phyloP scores from a whole-genome alignment of 2,329 filamentous ascomycete species.

The Chaetomium strumarium region DNA sequence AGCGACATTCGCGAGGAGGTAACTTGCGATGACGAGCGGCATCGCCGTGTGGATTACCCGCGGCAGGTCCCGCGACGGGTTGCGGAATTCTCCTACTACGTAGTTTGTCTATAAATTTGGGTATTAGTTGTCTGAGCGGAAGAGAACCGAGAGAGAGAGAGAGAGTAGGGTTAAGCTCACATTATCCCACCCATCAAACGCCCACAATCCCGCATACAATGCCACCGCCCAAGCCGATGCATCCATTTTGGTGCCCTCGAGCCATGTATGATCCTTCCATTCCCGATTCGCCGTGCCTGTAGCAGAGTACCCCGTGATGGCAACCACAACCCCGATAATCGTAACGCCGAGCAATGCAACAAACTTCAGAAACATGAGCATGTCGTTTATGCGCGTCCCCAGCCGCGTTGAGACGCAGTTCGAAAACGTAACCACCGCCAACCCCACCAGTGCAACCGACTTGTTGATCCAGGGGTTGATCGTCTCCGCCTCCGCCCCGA shows the following conservation, averaged over 20 bases:
- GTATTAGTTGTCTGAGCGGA: slow-evolving; percentile 23
- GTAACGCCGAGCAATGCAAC: slow-evolving; percentile 82
- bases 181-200: slow-evolving; percentile 98
- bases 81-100: slow-evolving; percentile 93
- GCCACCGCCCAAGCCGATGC: slow-evolving; percentile 88
- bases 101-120: slow-evolving; percentile 70
- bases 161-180: slow-evolving; percentile 45
- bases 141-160: neutral
- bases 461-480: slow-evolving; percentile 88
- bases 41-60: slow-evolving; percentile 95
- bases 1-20: slow-evolving; percentile 83
- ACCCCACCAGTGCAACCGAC: slow-evolving; percentile 69
- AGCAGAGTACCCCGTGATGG: slow-evolving; percentile 74
- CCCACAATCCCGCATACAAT: slow-evolving; percentile 92
- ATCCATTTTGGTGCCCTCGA: slow-evolving; percentile 74
- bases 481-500: slow-evolving; percentile 78
- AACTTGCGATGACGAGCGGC: slow-evolving; percentile 84
- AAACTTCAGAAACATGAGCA: slow-evolving; percentile 97
- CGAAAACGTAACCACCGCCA: slow-evolving; percentile 71
- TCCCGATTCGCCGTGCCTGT: slow-evolving; percentile 69
- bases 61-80: slow-evolving; percentile 82
- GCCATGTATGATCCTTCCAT: slow-evolving; percentile 87
- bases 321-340: slow-evolving; percentile 82
- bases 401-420: slow-evolving; percentile 90
- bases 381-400: slow-evolving; percentile 79